Base-by-base conservation (phyloP, 2,329 filamentous ascomycete species). In the Talaromyces piceae region DNA sequence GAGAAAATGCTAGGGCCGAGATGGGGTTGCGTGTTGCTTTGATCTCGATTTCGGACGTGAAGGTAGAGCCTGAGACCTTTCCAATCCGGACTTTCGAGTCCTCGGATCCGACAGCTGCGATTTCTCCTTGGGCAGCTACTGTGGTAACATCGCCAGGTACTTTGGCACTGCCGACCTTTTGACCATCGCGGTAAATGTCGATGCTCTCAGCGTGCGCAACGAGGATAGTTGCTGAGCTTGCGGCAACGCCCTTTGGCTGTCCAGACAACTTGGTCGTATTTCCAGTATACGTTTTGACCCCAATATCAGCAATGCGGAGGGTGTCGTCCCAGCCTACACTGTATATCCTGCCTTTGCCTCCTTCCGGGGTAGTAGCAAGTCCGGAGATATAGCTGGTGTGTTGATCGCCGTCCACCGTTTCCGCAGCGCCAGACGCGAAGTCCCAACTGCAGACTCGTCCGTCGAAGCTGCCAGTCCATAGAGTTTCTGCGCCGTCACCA, bases 241-340 rank as follows among this genome's bases (percentile, higher is more conserved):
- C 77, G 25, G 77, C 75, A 33, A 91, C 73, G 31, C 84, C 86
- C 68, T 87, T 91, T 2, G 93, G 93, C 63, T 97, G 93, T 16
- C 84, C 85, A 2, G 81, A 76, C 18, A 95, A 78, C 63, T 86
- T 84, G 27, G 78, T 71, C 1, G 81, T 75, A 46, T 78, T 77
- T 50, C 87, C 88, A 5, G 84, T 77, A 67, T 94, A 96, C 0
- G 84, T 87, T 61, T 82, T 85, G 48, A 84, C 81, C 1, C 82
- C 78, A 53, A 86, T 78, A 57, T 95, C 90, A 30, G 94, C 78
- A 41, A 81, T 85, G 56, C 90, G 85, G 30, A 97, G 76, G 1
- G 85, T 89, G 67, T 98, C 93, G 64, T 98, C 93, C 93, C 91
- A 98, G 56, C 85, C 91, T 49, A 91, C 87, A 62, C 85, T 91